Percentiles rank a stretch among this genome's conserved stretches.
Evolutionary conservation across 208 protist species (phyloP).

Genomic region (Trypanosoma brucei): DNA sequence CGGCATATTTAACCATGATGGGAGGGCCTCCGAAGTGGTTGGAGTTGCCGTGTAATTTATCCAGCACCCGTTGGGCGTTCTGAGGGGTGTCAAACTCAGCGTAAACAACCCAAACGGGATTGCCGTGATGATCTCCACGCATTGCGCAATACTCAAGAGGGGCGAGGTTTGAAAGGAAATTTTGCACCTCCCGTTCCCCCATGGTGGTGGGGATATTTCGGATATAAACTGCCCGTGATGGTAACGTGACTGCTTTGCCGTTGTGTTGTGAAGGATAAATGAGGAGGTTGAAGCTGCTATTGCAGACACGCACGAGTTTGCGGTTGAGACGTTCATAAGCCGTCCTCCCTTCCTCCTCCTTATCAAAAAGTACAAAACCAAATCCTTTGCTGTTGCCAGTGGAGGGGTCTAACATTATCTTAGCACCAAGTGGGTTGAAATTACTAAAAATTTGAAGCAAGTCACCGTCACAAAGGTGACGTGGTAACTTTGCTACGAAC

Average conservation of each 20-base stretch:
- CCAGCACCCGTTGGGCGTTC: constrained; percentile 50
- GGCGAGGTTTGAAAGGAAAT: constrained; percentile 63
- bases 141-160: constrained; percentile 82
- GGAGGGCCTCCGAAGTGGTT: constrained; percentile 54
- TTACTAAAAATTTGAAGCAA: constrained; percentile 73
- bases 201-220: constrained; percentile 73
- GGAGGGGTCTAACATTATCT: constrained; percentile 89
- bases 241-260: constrained; percentile 56
- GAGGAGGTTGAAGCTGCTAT: constrained; percentile 68
- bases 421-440: constrained; percentile 83
- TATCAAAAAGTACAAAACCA: constrained; percentile 95
- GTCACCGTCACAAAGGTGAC: constrained; percentile 73
- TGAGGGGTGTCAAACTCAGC: constrained; percentile 73
- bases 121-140: constrained; percentile 82
- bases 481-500: constrained; percentile 95
- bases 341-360: constrained; percentile 74
- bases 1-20: constrained; percentile 80
- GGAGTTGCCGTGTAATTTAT: constrained; percentile 63
- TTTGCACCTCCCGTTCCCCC: constrained; percentile 55
- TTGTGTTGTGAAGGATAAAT: constrained; percentile 86
- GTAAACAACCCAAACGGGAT: constrained; percentile 81
- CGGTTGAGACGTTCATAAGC: constrained; percentile 77
- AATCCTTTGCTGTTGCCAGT: constrained; percentile 92
- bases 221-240: constrained; percentile 67
- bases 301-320: constrained; percentile 42